phyloP scores from a whole-genome alignment of 2,329 filamentous ascomycete genomes.

The Plectosphaerella cucumerina region DNA sequence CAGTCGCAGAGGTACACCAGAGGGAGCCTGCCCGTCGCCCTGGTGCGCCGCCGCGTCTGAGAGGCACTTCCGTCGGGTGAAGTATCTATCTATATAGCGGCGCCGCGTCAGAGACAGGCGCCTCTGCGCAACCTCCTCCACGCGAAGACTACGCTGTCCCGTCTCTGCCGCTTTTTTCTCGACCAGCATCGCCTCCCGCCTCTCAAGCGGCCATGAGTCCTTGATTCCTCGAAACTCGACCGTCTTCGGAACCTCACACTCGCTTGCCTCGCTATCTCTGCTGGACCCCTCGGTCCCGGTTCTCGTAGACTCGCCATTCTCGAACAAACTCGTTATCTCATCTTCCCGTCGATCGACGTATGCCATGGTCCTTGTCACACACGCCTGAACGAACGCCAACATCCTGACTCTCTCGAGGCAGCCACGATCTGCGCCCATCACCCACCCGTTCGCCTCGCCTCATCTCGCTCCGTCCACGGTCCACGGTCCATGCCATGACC shows the following conservation, averaged over 20 bases:
- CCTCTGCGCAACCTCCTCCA: not conserved
- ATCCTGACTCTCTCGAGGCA: not conserved
- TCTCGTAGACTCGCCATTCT: not conserved
- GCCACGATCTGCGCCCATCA: not conserved
- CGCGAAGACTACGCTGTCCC: not conserved
- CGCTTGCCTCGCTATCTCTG: too few species aligned
- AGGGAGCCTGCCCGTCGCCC: too few species aligned
- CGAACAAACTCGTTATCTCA: not conserved
- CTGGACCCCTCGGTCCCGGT: too few species aligned
- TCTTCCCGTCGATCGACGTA: not conserved
- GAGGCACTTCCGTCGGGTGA: too few species aligned
- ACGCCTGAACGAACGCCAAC: not conserved
- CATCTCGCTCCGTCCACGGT: not conserved
- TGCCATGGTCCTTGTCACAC: not conserved
- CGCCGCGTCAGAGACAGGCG: not conserved
- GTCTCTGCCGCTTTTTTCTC: not conserved
- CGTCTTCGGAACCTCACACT: not conserved
- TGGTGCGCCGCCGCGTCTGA: too few species aligned
- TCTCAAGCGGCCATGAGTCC: not conserved
- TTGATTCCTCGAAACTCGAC: not conserved
- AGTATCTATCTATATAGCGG: not conserved
- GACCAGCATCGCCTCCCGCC: not conserved
- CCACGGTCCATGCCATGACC: not conserved
- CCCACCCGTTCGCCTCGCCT: too few species aligned
- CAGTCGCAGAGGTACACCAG: too few species aligned